Conservation (phyloP, 2,329 filamentous ascomycete species). For the Arthrobotrys sinensis region DNA sequence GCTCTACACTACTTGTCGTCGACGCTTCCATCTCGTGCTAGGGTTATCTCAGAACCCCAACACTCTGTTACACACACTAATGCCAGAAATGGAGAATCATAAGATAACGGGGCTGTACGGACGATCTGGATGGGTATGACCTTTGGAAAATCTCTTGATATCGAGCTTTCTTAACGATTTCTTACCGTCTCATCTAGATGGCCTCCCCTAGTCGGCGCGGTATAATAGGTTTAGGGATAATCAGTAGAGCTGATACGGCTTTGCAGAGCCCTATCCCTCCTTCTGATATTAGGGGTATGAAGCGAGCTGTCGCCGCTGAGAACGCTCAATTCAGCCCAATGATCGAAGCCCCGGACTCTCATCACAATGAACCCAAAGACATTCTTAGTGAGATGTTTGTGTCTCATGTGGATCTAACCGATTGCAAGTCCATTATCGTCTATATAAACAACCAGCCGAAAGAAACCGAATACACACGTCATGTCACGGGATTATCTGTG, state of each 20-base stretch:
- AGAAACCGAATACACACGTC: too few relatives aligned
- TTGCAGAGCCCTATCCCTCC: background rate
- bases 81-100: background rate
- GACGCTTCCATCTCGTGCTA: background rate
- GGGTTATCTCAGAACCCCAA: background rate
- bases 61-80: background rate
- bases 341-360: background rate
- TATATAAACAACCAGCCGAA: background rate
- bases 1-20: conserved; percentile 14
- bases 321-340: conserved; percentile 20
- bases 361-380: background rate
- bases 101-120: conserved; percentile 29
- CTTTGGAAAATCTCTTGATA: background rate
- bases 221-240: conserved; percentile 1
- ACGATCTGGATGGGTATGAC: background rate
- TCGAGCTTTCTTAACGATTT: background rate
- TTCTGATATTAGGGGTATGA: background rate
- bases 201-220: background rate
- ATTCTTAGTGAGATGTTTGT: background rate
- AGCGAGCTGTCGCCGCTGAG: background rate
- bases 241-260: conserved; percentile 6
- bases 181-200: background rate
- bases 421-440: conserved; percentile 5
- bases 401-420: background rate
- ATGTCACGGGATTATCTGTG: background rate